Evolutionary conservation across 176 grass and related monocot genomes (phyloP).

Genomic region (Chrysopogon serrulatus): DNA sequence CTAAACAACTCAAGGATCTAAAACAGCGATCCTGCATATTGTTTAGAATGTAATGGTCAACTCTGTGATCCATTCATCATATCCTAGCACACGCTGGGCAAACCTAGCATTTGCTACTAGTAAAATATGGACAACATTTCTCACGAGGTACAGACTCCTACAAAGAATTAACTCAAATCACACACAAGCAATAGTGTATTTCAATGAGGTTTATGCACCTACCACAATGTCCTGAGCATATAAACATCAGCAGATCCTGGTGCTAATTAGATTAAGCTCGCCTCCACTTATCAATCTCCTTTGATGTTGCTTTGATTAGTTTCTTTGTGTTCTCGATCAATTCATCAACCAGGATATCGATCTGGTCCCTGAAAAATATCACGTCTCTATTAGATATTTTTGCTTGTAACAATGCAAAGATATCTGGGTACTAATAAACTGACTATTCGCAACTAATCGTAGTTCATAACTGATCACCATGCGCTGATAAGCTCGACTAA

Average conservation of each 20-base stretch:
- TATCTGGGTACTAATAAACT: background rate
- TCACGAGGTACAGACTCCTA: background rate
- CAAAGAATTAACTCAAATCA: background rate
- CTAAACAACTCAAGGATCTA: background rate
- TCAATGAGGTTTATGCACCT: background rate
- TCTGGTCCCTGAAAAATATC: slow-evolving; percentile 34
- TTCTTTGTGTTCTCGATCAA: slow-evolving; percentile 42
- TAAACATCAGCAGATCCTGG: background rate
- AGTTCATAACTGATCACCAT: background rate
- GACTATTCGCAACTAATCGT: background rate
- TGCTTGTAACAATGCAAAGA: background rate
- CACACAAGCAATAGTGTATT: background rate
- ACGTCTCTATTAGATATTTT: background rate
- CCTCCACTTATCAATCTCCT: slow-evolving; percentile 53
- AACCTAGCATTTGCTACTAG: slow-evolving; percentile 6
- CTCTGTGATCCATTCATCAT: background rate
- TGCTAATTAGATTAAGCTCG: background rate
- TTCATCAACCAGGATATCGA: slow-evolving; percentile 42
- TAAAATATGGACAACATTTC: background rate
- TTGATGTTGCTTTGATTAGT: slow-evolving; percentile 47
- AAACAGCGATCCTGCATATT: background rate
- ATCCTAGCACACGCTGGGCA: background rate
- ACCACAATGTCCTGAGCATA: background rate
- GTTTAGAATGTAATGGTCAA: slow-evolving; percentile 13
- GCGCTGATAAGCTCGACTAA: background rate